Conservation (phyloP, 805 yeast species). For the Metschnikowia lochheadii region DNA sequence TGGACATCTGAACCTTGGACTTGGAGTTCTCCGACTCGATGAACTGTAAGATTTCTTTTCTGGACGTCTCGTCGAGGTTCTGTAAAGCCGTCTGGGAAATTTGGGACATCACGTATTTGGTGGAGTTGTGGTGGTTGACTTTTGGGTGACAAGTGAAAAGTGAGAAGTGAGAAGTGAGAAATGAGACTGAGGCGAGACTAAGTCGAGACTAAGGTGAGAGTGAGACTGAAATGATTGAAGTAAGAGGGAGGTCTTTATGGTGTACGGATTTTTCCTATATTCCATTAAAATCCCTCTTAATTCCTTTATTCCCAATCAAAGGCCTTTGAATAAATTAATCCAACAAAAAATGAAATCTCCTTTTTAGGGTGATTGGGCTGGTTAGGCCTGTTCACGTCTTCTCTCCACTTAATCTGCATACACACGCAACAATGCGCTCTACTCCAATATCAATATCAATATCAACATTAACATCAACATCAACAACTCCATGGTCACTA, state of each 20-base stretch:
- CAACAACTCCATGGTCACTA: slow-evolving; percentile 3
- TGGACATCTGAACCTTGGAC: slow-evolving; percentile 80
- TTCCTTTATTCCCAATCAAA: no score
- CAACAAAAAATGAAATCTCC: not conserved
- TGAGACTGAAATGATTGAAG: no score
- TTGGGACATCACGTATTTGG: slow-evolving; percentile 26
- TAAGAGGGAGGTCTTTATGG: no score
- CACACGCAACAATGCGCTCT: not conserved
- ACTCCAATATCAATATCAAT: not conserved
- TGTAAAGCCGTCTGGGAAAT: slow-evolving; percentile 35
- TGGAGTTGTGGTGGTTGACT: not conserved
- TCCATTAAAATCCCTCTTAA: no score
- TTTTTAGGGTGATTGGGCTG: no score
- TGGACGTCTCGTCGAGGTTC: slow-evolving; percentile 58
- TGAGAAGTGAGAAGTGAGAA: no score
- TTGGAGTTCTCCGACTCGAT: slow-evolving; percentile 80
- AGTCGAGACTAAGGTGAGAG: no score
- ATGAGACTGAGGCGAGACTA: no score
- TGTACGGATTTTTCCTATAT: no score
- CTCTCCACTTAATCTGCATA: not conserved
- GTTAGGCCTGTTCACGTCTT: no score
- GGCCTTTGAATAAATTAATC: no score
- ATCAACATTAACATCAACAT: not conserved
- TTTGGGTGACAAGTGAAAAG: no score
- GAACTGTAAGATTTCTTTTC: slow-evolving; percentile 70